These are phyloP conservation scores for Vitis labrusca DNA, from an alignment of 164 flowering plant genomes.

Conservation along the genomic window DNA sequence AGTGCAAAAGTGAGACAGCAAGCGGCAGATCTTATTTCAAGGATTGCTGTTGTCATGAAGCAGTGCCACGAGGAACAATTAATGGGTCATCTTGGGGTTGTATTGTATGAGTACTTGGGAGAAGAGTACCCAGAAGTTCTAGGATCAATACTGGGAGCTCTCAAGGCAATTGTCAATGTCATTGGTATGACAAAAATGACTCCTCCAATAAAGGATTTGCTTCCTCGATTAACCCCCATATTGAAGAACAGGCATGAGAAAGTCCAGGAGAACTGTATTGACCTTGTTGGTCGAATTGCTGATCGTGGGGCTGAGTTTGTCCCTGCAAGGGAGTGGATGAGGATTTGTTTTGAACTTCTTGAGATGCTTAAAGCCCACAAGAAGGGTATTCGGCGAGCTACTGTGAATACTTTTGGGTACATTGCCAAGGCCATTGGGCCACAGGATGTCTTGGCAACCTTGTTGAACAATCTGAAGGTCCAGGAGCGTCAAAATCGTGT, in stretches of 20 bases:
- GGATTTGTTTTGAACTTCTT: constrained; percentile 95
- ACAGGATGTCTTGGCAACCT: constrained; percentile 93
- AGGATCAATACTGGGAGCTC: constrained; percentile 94
- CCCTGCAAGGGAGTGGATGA: constrained; percentile 99
- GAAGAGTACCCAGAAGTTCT: constrained; percentile 97
- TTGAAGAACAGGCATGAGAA: constrained; percentile 97
- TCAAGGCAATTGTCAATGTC: constrained; percentile 94
- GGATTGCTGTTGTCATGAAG: constrained; percentile 97
- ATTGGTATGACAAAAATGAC: constrained; percentile 99
- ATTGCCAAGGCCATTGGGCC: constrained; percentile 99
- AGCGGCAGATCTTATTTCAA: constrained; percentile 98
- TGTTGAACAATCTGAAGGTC: constrained; percentile 93
- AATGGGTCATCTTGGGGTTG: constrained; percentile 99
- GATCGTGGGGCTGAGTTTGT: constrained; percentile 99
- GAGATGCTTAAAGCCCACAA: constrained; percentile 99
- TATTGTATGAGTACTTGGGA: constrained; percentile 90
- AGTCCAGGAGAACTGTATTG: constrained; percentile 97
- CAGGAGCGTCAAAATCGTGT: constrained; percentile 99
- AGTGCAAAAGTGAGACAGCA: constrained; percentile 99
- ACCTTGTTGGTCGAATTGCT: constrained; percentile 96
- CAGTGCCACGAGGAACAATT: constrained; percentile 98
- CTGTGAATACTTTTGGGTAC: constrained; percentile 97
- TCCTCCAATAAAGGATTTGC: constrained; percentile 95
- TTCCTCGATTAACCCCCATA: constrained; percentile 92
- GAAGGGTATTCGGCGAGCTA: constrained; percentile 93